Evolutionary conservation across 2,329 filamentous ascomycete genomes (phyloP), one percentile per base, ranked within the genome.

Genomic region (Monosporascus sp.): DNA sequence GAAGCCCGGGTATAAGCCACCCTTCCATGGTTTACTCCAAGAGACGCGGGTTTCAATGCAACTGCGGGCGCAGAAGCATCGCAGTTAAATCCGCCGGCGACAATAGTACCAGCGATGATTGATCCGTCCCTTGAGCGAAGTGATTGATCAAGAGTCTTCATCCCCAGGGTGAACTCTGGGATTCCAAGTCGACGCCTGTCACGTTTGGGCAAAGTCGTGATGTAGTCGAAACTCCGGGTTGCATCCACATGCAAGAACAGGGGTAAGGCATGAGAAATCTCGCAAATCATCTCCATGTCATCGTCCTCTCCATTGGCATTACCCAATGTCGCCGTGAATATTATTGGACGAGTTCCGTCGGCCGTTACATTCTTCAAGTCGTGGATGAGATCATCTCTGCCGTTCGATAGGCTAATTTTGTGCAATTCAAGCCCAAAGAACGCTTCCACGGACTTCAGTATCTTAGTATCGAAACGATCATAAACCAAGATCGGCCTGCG

Each of bases 201-300:
- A 14, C 17, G 19, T n/a, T 52, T 46, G n/a, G 51, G 31, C 24
- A 44, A 6, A 7, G 50, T 49, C 7, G 56, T 56, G n/a, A 58
- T 38, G 43, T 56, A 56, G 45, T 58, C 53, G 48, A 58, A 58
- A 31, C 40, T 54, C 19, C 51, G 46, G 27, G 49, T 50, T 1
- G 49, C 48, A 46, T 58, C 56, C n/a, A 58, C 35, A 40, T 58
- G 53, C 5, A 58, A 19, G 8, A 58, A 20, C 7, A 52, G 40
- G 6, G 35, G 51, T 9, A 56, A 52, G 14, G 5, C 20, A 17
- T 37, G 16, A n/a, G 49, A 49, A 19, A 56, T 44, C 6, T 43
- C 26, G 37, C 24, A 19, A 40, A 58, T 48, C 22, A 49, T 45
- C 3, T 20, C 31, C 20, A 58, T 5, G 27, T 58, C 37, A 16